Evolutionary conservation across 352 stramenopile species (phyloP).

Genomic region (Pythium chondricola): DNA sequence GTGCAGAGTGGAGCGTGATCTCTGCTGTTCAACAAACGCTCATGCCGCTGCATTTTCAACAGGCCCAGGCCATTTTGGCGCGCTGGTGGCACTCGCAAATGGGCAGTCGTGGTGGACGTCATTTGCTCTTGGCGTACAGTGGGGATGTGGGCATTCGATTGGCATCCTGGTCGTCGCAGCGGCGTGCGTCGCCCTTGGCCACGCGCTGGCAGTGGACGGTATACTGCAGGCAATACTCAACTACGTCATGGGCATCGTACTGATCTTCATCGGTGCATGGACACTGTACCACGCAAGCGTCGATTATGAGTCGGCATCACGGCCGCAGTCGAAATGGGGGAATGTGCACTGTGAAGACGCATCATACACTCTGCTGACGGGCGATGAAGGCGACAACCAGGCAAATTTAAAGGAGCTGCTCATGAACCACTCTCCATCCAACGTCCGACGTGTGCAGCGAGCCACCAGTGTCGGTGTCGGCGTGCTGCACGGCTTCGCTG

Average conservation of each 20-base stretch:
- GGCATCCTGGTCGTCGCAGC: conserved; percentile 71
- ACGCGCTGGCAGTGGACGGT: conserved; percentile 23
- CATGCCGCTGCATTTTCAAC: not conserved
- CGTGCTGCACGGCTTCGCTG: conserved; percentile 85
- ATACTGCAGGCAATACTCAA: conserved; percentile 37
- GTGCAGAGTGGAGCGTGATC: too few relatives aligned
- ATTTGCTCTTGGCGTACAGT: conserved; percentile 80
- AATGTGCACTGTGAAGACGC: conserved; percentile 50
- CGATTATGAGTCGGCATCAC: conserved; percentile 24
- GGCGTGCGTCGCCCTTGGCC: conserved; percentile 44
- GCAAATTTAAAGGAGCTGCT: conserved; percentile 9
- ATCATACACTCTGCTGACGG: conserved; percentile 35
- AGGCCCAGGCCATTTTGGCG: conserved; percentile 86
- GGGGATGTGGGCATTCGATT: conserved; percentile 82
- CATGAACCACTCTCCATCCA: conserved; percentile 11
- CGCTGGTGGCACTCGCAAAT: conserved; percentile 78
- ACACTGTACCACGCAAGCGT: conserved; percentile 33
- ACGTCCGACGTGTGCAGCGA: conserved; percentile 9
- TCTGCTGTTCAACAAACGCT: too few relatives aligned
- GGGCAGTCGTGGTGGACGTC: conserved; percentile 47
- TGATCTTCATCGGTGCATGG: conserved; percentile 56
- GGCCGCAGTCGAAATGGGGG: conserved; percentile 37
- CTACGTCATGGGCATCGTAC: conserved; percentile 54
- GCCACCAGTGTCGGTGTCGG: conserved; percentile 49
- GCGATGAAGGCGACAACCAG: conserved; percentile 5